These are phyloP conservation scores for Inga laurina DNA, from an alignment of 306 rosid genomes.

Conservation along the genomic window DNA sequence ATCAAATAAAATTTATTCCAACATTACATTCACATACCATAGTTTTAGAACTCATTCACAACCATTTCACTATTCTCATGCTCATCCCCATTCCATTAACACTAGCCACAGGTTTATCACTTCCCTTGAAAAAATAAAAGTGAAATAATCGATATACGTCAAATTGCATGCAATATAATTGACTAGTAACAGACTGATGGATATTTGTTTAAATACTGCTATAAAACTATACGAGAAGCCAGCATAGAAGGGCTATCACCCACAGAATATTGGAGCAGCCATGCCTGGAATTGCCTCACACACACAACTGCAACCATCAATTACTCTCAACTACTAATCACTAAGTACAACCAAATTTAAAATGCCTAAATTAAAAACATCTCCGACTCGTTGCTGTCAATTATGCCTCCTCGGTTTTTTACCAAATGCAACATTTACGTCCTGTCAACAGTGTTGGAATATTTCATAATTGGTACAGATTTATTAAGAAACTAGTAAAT, in stretches of 20 bases:
- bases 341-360: slow-evolving; percentile 22
- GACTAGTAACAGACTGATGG: not conserved
- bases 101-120: too few relatives aligned
- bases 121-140: not conserved
- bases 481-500: not conserved
- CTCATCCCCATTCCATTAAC: too few relatives aligned
- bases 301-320: slow-evolving; percentile 37
- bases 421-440: slow-evolving; percentile 24
- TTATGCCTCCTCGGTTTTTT: slow-evolving; percentile 33
- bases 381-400: slow-evolving; percentile 16
- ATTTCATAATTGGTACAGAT: not conserved
- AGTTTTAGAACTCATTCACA: too few relatives aligned
- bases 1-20: too few relatives aligned
- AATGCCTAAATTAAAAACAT: slow-evolving; percentile 29
- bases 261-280: slow-evolving; percentile 30
- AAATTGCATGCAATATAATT: not conserved
- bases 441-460: slow-evolving; percentile 23
- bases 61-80: too few relatives aligned
- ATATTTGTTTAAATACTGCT: not conserved
- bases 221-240: slow-evolving; percentile 1
- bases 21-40: too few relatives aligned
- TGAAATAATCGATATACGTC: not conserved
- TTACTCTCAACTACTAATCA: slow-evolving; percentile 36
- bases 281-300: slow-evolving; percentile 44
- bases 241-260: slow-evolving; percentile 35